Conservation (phyloP, 768 basidiomycete genomes). For the Roridomyces roridus region DNA sequence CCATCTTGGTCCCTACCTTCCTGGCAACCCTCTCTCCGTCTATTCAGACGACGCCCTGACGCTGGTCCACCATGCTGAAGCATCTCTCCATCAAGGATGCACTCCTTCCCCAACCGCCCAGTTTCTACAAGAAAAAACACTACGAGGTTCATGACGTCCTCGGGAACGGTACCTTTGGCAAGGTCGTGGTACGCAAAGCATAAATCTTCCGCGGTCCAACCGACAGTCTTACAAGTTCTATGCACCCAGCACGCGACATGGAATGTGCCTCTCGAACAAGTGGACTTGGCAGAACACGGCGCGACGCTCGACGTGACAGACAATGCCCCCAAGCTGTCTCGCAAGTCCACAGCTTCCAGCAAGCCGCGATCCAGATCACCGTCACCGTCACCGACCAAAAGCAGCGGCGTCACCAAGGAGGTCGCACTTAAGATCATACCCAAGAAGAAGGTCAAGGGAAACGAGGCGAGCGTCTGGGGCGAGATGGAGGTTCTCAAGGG, state of each 20-base stretch:
- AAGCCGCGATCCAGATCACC: slow-evolving; percentile 24
- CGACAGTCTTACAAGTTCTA: not conserved
- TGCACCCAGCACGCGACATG: slow-evolving; percentile 69
- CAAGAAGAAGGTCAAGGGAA: slow-evolving; percentile 95
- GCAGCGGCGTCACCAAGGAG: slow-evolving; percentile 58
- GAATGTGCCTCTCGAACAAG: slow-evolving; percentile 72
- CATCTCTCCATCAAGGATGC: slow-evolving; percentile 56
- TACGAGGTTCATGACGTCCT: slow-evolving; percentile 77
- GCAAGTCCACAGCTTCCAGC: slow-evolving; percentile 21
- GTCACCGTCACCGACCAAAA: slow-evolving; percentile 29
- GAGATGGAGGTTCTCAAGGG: slow-evolving; percentile 95
- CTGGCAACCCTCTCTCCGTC: too few species aligned
- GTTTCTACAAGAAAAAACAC: slow-evolving; percentile 84
- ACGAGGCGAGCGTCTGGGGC: slow-evolving; percentile 85
- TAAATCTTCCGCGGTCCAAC: not conserved
- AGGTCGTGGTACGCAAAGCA: slow-evolving; percentile 70
- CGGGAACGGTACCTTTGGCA: slow-evolving; percentile 89
- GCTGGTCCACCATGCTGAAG: slow-evolving; percentile 41
- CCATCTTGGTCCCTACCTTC: not conserved
- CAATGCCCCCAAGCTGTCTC: slow-evolving; percentile 19
- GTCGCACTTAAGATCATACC: slow-evolving; percentile 91
- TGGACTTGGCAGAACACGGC: slow-evolving; percentile 61
- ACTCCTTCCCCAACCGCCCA: slow-evolving; percentile 82
- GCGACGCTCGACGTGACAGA: slow-evolving; percentile 47
- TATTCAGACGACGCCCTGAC: too few species aligned